Conservation (phyloP, 1,284 basidiomycete genomes). For the Cutaneotrichosporon cyanovorans region DNA sequence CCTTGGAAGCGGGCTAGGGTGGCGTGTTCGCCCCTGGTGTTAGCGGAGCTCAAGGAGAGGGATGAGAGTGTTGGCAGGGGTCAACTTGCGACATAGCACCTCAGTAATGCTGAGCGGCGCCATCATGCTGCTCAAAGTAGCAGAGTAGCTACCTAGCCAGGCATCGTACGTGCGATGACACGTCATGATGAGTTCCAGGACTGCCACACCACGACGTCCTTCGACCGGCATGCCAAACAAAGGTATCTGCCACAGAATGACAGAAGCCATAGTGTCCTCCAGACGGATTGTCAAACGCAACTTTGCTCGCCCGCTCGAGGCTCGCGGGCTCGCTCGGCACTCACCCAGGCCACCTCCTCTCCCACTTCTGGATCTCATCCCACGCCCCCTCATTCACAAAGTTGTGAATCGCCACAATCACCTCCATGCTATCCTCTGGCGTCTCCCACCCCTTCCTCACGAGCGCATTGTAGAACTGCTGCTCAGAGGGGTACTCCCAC, state of each 20-base stretch:
- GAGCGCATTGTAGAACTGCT: constrained; percentile 98
- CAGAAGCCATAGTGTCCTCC: neutral
- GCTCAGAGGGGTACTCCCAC: constrained; percentile 98
- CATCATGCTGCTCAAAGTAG: too few relatives aligned
- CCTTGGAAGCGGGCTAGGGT: constrained; percentile 81
- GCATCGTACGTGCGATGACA: too few relatives aligned
- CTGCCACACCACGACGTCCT: too few relatives aligned
- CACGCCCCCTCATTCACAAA: constrained; percentile 96
- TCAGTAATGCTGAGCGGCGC: too few relatives aligned
- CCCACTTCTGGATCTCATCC: constrained; percentile 92
- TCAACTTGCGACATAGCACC: too few relatives aligned
- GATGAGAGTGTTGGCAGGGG: too few relatives aligned
- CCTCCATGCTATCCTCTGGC: constrained; percentile 90
- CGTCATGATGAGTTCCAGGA: too few relatives aligned
- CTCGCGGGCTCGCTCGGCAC: constrained; percentile 8
- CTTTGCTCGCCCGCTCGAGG: neutral
- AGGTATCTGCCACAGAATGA: neutral
- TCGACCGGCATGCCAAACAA: neutral
- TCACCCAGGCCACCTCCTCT: constrained; percentile 55
- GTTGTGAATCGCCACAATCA: constrained; percentile 98
- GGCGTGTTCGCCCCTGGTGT: constrained; percentile 47
- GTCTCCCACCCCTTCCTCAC: constrained; percentile 97
- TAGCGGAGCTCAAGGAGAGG: neutral
- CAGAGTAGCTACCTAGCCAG: too few relatives aligned
- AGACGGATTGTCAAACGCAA: neutral